Evolutionary conservation across 2,329 filamentous ascomycete species (phyloP).

Genomic region (Fusarium robinianum): DNA sequence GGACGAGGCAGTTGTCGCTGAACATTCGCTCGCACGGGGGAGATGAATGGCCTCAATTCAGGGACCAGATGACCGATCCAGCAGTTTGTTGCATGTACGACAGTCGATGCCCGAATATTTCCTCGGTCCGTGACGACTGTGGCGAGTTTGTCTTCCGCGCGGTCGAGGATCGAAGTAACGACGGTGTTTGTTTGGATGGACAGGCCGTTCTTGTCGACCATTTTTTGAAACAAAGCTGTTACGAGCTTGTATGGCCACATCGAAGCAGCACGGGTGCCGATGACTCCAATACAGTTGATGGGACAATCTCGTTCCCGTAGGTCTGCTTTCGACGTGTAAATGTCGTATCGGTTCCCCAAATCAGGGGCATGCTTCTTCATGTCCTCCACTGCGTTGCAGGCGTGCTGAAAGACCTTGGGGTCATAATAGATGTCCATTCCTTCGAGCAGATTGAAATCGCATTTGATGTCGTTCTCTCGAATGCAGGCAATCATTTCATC

Average conservation of each 20-base stretch:
- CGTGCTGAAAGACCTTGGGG: conserved; percentile 10
- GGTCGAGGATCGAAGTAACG: conserved; percentile 1
- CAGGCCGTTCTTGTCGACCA: conserved; percentile 9
- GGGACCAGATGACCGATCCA: conserved; percentile 12
- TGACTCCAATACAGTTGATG: conserved; percentile 4
- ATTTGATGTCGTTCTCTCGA: conserved; percentile 1
- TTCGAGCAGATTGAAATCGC: conserved; percentile 7
- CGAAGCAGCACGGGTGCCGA: conserved; percentile 11
- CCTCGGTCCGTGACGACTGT: conserved; percentile 9
- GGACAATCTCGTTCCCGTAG: conserved; percentile 9
- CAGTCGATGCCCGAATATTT: conserved; percentile 3
- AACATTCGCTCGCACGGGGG: conserved; percentile 14
- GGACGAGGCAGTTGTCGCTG: conserved; percentile 1
- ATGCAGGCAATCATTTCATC: conserved; percentile 12
- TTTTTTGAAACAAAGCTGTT: conserved; percentile 1
- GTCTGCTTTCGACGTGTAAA: conserved; percentile 4
- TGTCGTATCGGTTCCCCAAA: not conserved
- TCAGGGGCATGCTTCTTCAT: conserved; percentile 3
- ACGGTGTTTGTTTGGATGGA: conserved; percentile 8
- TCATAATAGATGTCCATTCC: conserved; percentile 12
- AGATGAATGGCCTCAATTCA: conserved; percentile 11
- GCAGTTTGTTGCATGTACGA: conserved; percentile 12
- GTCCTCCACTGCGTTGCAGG: conserved; percentile 6
- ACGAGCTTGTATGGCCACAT: conserved; percentile 22
- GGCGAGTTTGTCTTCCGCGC: not conserved